Evolutionary conservation across 306 rosid genomes (phyloP).

Genomic region (Prunus mongolica): DNA sequence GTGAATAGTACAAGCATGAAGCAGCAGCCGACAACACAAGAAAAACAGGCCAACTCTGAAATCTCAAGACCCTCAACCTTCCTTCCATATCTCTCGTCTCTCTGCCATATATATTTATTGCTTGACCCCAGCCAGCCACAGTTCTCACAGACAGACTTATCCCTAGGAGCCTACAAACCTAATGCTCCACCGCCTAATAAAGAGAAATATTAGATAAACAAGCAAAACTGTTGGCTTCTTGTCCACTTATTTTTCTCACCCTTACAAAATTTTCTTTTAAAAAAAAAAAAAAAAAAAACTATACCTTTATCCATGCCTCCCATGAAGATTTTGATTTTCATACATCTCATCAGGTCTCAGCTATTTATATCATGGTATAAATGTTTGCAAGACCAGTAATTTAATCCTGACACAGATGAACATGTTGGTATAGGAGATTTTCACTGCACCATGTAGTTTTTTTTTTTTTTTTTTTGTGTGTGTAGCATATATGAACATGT

Average conservation of each 20-base stretch:
- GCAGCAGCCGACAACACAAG: neutral
- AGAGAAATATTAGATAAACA: no score
- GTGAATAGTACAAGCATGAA: neutral
- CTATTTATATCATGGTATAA: neutral
- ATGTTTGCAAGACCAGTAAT: neutral
- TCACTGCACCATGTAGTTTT: neutral
- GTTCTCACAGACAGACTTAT: neutral
- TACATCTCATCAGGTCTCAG: neutral
- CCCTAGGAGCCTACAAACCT: neutral
- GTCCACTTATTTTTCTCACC: no score
- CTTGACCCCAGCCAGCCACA: neutral
- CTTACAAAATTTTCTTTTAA: no score
- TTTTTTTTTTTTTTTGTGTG: neutral
- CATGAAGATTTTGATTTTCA: neutral
- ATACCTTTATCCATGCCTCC: no score
- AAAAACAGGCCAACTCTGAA: neutral
- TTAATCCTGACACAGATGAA: neutral
- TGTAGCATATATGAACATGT: neutral
- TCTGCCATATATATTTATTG: neutral
- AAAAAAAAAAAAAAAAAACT: no score
- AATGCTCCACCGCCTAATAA: neutral
- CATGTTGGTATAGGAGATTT: neutral
- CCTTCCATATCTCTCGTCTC: neutral
- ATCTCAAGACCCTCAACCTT: neutral
- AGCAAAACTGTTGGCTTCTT: no score